Base-by-base conservation (phyloP, 805 yeast species). In the Komagataella populi region DNA sequence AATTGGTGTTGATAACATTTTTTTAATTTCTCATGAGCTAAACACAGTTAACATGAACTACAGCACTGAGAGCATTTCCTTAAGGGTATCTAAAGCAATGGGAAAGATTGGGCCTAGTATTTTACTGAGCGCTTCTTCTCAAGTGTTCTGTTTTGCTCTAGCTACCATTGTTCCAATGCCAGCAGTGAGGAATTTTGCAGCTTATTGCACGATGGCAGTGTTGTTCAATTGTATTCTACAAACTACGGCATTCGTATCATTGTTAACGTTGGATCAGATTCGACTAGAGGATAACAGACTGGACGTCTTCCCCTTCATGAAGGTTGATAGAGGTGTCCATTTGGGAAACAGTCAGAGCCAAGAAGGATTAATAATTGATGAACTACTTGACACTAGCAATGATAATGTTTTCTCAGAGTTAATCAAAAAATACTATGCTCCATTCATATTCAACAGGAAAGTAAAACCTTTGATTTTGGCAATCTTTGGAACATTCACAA, bases 1-100 rank as follows among this genome's bases (percentile, higher is more conserved):
- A 0, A 83, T 91, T 52, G 99, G 99, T n/a, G 88, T 91, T 23
- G 99, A 91, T 67, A 91, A 91, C 63, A 86, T 91, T 23, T 93
- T 90, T 61, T 69, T 91, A 56, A 78, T 91, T 18, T 83, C 88
- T 1, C 90, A 90, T 62, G 96, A 89, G 60, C 70, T 87, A 48
- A 77, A 81, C 46, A 67, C 72, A 17, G 75, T 81, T 24, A 76
- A 76, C 48, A 56, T 73, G 2, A 55, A 59, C 36, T 54, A 55
- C 45, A 56, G 59, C 46, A 69, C 67, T 49, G 74, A 77, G 49
- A 59, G 77, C 0, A 64, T 83, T 1, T 80, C 81, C 45, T 73
- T 76, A 48, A 72, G 88, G 51, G 71, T 90, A 2, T 70, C 87
- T 0, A 67, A 72, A 46, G 77, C 96, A 0, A 69, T 90, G 52